Conservation (phyloP, 2,329 filamentous ascomycete species). For the Ascochyta viciae-villosae region DNA sequence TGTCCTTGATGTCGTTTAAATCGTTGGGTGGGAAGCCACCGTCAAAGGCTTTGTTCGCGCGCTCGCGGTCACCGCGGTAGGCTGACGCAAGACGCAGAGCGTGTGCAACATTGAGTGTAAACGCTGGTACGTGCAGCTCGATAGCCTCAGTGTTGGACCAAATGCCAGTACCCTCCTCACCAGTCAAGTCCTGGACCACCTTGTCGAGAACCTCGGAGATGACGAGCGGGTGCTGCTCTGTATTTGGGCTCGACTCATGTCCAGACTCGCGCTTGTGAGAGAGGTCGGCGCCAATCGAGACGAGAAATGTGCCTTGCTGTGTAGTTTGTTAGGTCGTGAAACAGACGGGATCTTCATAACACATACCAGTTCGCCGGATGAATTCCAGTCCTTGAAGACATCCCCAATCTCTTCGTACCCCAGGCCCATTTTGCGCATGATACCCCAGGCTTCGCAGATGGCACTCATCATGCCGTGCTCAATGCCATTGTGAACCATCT, state of each 20-base stretch:
- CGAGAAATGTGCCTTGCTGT: conserved; percentile 64
- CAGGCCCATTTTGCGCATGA: conserved; percentile 67
- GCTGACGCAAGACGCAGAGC: conserved; percentile 69
- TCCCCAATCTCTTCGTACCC: conserved; percentile 66
- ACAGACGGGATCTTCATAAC: too few species aligned
- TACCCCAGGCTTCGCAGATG: conserved; percentile 69
- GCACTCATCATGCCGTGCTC: conserved; percentile 74
- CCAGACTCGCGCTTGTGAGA: conserved; percentile 57
- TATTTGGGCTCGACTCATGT: conserved; percentile 28
- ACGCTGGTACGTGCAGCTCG: conserved; percentile 66
- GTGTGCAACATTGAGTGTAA: conserved; percentile 69
- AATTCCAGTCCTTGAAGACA: conserved; percentile 67
- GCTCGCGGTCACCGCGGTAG: conserved; percentile 63
- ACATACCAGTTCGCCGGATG: conserved; percentile 61
- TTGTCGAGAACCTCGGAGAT: conserved; percentile 71
- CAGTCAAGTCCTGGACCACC: conserved; percentile 72
- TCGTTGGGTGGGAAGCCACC: conserved; percentile 51
- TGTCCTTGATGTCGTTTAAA: conserved; percentile 38
- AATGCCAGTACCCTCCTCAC: conserved; percentile 70
- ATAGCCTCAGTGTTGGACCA: conserved; percentile 71
- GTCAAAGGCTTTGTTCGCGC: conserved; percentile 57
- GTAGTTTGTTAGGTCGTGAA: conserved; percentile 1
- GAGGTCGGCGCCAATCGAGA: conserved; percentile 69
- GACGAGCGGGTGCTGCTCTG: conserved; percentile 53
- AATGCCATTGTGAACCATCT: conserved; percentile 79